A percentile compares a stretch with the other conserved stretches of the same genome.
Evolutionary conservation across 1,139 yeast species (phyloP).

Genomic region (Wickerhamomyces sp.): DNA sequence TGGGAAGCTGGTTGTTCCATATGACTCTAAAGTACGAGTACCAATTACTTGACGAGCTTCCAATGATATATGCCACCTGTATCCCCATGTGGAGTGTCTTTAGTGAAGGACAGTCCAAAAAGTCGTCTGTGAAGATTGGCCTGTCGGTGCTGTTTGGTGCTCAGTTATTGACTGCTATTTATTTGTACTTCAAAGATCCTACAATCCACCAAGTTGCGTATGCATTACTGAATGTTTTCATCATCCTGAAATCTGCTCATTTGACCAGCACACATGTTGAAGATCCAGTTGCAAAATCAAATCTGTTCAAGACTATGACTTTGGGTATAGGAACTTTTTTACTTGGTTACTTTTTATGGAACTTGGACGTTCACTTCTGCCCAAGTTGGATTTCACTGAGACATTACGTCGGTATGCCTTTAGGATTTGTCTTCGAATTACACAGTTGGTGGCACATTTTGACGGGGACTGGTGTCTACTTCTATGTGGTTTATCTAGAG

Average conservation of each 20-base stretch:
- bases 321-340: slow-evolving; percentile 62
- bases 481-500: slow-evolving; percentile 54
- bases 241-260: slow-evolving; percentile 49
- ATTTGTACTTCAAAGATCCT: slow-evolving; percentile 70
- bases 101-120: slow-evolving; percentile 41
- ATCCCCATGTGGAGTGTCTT: slow-evolving; percentile 90
- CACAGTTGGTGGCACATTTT: slow-evolving; percentile 99
- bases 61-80: slow-evolving; percentile 97
- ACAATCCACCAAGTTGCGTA: slow-evolving; percentile 67
- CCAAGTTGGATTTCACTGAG: slow-evolving; percentile 55
- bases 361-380: slow-evolving; percentile 80
- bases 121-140: slow-evolving; percentile 41
- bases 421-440: slow-evolving; percentile 82
- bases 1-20: slow-evolving; percentile 93
- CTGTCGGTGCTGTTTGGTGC: slow-evolving; percentile 52
- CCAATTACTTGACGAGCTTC: slow-evolving; percentile 90
- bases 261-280: slow-evolving; percentile 49
- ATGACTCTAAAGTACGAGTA: slow-evolving; percentile 88
- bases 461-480: slow-evolving; percentile 80
- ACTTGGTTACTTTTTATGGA: slow-evolving; percentile 78
- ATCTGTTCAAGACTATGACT: slow-evolving; percentile 49
- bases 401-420: slow-evolving; percentile 75
- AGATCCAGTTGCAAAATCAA: slow-evolving; percentile 39
- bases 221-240: slow-evolving; percentile 50
- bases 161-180: slow-evolving; percentile 52